Evolutionary conservation across 345 rosid genomes (phyloP), one percentile per base, ranked within the genome.

Genomic region (Passiflora organensis): DNA sequence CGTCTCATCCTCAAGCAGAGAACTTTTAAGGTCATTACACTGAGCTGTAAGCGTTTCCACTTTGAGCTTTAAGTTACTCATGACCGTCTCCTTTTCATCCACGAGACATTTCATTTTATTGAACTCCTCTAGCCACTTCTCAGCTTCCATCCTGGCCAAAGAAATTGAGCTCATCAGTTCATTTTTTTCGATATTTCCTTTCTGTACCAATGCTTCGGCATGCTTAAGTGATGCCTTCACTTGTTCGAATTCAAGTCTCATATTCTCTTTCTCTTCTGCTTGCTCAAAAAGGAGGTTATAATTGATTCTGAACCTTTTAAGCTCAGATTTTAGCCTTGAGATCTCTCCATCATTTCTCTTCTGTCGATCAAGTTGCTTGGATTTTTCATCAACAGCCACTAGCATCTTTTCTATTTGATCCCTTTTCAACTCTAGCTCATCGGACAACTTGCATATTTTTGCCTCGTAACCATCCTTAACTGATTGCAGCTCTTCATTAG

Each of bases 331-430:
- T 21, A 86, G 61, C 36, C 60, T 65, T 45, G 12, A 13, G 58
- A 73, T 72, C 73, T 78, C 82, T 57, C 81, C 80, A 62, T 73
- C 81, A 3, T 44, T 82, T 68, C 69, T 69, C 72, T 76, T 68
- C 71, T 65, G 84, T 59, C 24, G 66, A 56, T 81, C 73, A 55
- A 86, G 74, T 64, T 72, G 75, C 67, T 60, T 75, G 17, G 82
- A 75, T 54, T 73, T 82, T 32, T 71, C 72, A 53, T 74, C 81
- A 62, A 75, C 66, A 65, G 82, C 81, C 59, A 57, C 63, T 58
- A 55, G 45, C 76, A 82, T 54, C 60, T 59, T 60, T 64, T 73
- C 75, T 46, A 81, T 59, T 71, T 80, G 75, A 60, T 63, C 57
- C 23, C 71, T 69, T 74, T 81, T 79, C 37, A 62, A 39, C 47